A percentile compares a stretch with the other conserved stretches of the same genome.
phyloP scores from a whole-genome alignment of 371 early-diverging fungal genomes.

The Mucor plumbeus region DNA sequence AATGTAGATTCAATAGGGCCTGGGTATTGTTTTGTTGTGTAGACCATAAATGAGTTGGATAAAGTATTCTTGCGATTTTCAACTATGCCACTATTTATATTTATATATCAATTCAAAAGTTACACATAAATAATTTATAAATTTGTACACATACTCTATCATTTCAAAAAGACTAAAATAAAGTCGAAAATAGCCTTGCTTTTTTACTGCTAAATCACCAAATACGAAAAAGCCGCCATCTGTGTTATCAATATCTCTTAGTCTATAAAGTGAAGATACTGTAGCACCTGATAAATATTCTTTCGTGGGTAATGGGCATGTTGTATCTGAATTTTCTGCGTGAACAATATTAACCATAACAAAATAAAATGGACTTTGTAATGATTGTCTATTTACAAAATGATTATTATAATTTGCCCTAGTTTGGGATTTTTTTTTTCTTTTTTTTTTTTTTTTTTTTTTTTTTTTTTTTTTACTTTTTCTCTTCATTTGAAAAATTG shows the following conservation, averaged over 20 bases:
- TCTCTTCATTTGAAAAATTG: constrained; percentile 37
- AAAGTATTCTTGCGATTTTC: constrained; percentile 43
- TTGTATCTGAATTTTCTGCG: constrained; percentile 19
- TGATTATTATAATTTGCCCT: neutral
- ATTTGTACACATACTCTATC: constrained; percentile 52
- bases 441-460: constrained; percentile 39
- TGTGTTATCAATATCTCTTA: constrained; percentile 51
- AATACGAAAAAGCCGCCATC: constrained; percentile 96
- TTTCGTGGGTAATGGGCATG: constrained; percentile 25
- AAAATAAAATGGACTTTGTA: constrained; percentile 57
- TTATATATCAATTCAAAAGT: neutral
- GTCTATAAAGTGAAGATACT: constrained; percentile 50
- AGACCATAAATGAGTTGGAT: constrained; percentile 79
- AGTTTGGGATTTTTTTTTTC: constrained; percentile 22
- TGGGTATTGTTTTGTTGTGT: constrained; percentile 89
- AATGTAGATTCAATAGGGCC: constrained; percentile 78
- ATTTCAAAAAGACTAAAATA: constrained; percentile 91
- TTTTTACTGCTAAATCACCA: constrained; percentile 89
- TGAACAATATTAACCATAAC: constrained; percentile 44
- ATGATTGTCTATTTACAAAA: constrained; percentile 38
- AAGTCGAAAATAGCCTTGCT: constrained; percentile 85
- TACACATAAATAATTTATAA: constrained; percentile 3
- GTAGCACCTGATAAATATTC: constrained; percentile 50
- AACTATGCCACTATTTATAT: constrained; percentile 33
- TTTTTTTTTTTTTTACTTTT: constrained; percentile 41